Percentiles rank a stretch among this genome's conserved stretches.
Conservation (phyloP, 345 rosid genomes). For the Eucalyptus leucophloia region DNA sequence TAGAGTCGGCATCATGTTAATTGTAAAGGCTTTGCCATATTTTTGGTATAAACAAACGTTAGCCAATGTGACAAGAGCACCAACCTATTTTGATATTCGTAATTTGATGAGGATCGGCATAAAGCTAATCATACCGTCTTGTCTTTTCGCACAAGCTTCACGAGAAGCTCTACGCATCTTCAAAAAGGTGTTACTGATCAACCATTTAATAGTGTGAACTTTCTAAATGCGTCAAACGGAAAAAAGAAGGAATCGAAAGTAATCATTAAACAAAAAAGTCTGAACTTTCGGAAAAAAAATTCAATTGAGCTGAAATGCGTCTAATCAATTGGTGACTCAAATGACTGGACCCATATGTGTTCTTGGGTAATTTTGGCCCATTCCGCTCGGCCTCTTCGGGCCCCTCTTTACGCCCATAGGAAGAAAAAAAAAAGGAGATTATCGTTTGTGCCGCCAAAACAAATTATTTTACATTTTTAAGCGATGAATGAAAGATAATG, state of each 20-base stretch:
- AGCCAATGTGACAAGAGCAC: neutral
- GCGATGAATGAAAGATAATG: neutral
- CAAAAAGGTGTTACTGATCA: neutral
- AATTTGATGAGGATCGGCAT: neutral
- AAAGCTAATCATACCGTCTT: neutral
- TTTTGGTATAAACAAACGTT: neutral
- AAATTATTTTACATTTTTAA: neutral
- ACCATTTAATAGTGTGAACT: neutral
- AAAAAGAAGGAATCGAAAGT: neutral
- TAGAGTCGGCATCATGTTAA: neutral
- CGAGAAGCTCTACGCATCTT: neutral
- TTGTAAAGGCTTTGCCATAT: neutral
- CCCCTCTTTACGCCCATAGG: neutral
- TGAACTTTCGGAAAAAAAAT: too few relatives aligned
- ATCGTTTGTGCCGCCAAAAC: neutral
- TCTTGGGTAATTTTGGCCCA: neutral
- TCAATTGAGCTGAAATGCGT: neutral
- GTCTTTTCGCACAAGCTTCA: neutral
- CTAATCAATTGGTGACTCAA: neutral
- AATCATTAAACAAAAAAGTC: neutral
- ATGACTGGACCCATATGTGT: neutral
- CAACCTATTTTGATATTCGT: neutral
- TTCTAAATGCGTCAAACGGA: too few relatives aligned
- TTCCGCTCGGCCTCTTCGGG: neutral
- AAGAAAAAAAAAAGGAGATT: neutral